These are phyloP conservation scores for Aspergillus sp. DNA, from an alignment of 2,329 filamentous ascomycete species.

Conservation along the genomic window DNA sequence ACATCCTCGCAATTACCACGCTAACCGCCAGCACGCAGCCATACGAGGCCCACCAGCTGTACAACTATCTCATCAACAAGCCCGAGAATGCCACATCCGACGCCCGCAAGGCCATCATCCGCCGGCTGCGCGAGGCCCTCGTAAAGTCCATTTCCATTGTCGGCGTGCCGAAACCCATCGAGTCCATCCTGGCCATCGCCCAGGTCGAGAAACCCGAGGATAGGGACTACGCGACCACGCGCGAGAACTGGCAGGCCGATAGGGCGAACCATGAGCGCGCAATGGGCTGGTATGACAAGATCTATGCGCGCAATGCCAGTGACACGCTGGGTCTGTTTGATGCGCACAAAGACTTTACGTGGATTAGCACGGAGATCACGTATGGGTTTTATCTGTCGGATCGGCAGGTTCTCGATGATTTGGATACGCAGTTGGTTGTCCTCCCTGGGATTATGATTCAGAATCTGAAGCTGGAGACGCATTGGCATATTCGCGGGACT, in stretches of 20 bases:
- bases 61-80: neutral
- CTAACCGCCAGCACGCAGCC: neutral
- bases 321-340: neutral
- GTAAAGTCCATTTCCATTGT: neutral
- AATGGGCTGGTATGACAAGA: neutral
- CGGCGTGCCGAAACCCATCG: neutral
- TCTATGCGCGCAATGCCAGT: neutral
- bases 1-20: neutral
- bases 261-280: neutral
- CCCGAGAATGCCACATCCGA: neutral
- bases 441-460: neutral
- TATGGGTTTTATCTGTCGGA: neutral
- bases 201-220: neutral
- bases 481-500: slow-evolving; percentile 1
- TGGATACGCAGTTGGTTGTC: neutral
- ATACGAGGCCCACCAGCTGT: neutral
- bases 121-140: neutral
- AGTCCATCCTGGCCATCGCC: neutral
- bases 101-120: neutral
- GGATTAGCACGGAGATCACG: neutral
- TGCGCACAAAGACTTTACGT: neutral
- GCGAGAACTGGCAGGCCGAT: neutral
- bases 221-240: neutral
- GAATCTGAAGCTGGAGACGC: neutral
- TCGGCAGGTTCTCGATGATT: neutral